Conservation (phyloP, 2,329 filamentous ascomycete genomes). For the Epichloe gansuensis region DNA sequence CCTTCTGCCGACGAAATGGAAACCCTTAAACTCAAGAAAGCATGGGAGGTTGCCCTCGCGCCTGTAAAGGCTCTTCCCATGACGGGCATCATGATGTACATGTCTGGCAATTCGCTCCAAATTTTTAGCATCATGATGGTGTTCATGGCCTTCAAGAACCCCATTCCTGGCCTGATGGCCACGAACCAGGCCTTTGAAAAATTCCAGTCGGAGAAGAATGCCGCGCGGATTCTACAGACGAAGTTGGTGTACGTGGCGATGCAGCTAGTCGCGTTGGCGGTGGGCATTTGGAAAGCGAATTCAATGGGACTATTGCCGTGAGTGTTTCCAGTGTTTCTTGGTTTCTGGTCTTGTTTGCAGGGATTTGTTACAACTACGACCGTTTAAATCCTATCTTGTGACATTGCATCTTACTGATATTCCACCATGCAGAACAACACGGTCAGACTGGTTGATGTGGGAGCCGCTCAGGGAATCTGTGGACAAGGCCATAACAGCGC, state of each 20-base stretch:
- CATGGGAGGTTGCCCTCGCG: slow-evolving; percentile 90
- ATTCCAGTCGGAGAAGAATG: slow-evolving; percentile 74
- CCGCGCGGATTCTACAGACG: slow-evolving; percentile 59
- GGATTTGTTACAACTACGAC: not conserved
- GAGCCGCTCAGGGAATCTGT: slow-evolving; percentile 60
- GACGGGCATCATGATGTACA: slow-evolving; percentile 99
- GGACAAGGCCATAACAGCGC: slow-evolving; percentile 52
- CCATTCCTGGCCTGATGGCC: slow-evolving; percentile 67
- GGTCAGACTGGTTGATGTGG: slow-evolving; percentile 97
- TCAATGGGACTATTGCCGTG: slow-evolving; percentile 89
- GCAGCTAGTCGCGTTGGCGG: slow-evolving; percentile 68
- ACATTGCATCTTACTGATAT: not conserved
- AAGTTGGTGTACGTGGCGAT: slow-evolving; percentile 81
- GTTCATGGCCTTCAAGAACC: slow-evolving; percentile 96
- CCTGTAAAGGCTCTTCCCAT: slow-evolving; percentile 92
- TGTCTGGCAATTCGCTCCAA: slow-evolving; percentile 95
- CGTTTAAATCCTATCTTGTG: not conserved
- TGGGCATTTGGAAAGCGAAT: slow-evolving; percentile 95
- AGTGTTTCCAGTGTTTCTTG: slow-evolving; percentile 22
- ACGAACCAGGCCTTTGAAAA: slow-evolving; percentile 83
- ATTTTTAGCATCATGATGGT: slow-evolving; percentile 99
- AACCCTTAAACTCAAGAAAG: slow-evolving; percentile 93
- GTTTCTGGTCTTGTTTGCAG: not conserved
- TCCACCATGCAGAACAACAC: slow-evolving; percentile 55
- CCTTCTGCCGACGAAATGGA: slow-evolving; percentile 80